Percentiles rank a stretch among this genome's conserved stretches.
phyloP scores from a whole-genome alignment of 306 rosid genomes.

The Cicer arietinum region DNA sequence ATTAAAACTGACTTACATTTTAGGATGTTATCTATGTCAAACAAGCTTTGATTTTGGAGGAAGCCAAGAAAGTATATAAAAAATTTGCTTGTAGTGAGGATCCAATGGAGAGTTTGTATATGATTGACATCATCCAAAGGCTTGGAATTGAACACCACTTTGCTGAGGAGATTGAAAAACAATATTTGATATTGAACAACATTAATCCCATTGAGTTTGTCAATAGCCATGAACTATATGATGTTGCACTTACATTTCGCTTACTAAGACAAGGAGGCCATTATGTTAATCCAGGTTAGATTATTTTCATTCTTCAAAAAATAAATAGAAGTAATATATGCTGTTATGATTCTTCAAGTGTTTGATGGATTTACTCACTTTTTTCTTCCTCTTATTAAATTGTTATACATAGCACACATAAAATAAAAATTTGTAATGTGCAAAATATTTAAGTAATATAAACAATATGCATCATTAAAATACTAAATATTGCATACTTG shows the following conservation, averaged over 20 bases:
- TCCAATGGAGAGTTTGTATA: slow-evolving; percentile 34
- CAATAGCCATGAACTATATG: background rate
- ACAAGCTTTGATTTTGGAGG: slow-evolving; percentile 37
- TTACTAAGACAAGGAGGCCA: slow-evolving; percentile 41
- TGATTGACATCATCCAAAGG: slow-evolving; percentile 51
- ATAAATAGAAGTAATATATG: too few species aligned
- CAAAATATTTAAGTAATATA: too few species aligned
- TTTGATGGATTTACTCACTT: too few species aligned
- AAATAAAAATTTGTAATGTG: too few species aligned
- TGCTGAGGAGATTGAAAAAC: slow-evolving; percentile 46
- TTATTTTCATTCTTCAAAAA: too few species aligned
- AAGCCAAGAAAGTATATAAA: slow-evolving; percentile 22
- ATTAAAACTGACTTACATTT: background rate
- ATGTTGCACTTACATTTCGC: slow-evolving; percentile 38
- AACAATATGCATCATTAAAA: too few species aligned
- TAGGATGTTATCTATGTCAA: slow-evolving; percentile 24
- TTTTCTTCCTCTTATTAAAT: too few species aligned
- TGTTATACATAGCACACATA: too few species aligned
- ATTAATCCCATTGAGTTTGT: background rate
- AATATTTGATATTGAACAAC: slow-evolving; percentile 3
- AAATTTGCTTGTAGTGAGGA: slow-evolving; percentile 27
- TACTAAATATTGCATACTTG: too few species aligned
- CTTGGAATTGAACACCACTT: slow-evolving; percentile 53
- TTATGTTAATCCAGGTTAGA: slow-evolving; percentile 41
- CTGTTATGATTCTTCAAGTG: too few species aligned